Evolutionary conservation across 2,329 filamentous ascomycete genomes (phyloP).

Genomic region (Scedosporium minutisporum): DNA sequence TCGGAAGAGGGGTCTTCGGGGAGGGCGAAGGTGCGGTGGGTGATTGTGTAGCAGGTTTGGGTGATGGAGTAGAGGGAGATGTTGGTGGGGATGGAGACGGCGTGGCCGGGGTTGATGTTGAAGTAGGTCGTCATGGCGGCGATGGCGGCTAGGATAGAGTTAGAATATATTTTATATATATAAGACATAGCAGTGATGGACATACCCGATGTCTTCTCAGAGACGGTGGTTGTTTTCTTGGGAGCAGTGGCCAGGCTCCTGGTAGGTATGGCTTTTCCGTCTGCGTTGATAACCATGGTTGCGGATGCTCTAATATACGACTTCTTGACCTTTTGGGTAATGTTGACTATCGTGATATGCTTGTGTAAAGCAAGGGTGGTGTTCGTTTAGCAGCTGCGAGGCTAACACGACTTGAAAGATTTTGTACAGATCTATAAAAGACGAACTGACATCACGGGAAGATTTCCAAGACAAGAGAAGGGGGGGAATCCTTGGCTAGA

Average conservation of each 20-base stretch:
- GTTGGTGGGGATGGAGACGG: slow-evolving; percentile 12
- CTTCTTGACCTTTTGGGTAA: background rate
- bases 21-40: slow-evolving; percentile 13
- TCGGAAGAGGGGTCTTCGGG: slow-evolving; percentile 9
- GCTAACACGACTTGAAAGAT: background rate
- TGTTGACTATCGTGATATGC: background rate
- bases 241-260: background rate
- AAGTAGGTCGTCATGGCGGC: slow-evolving; percentile 7
- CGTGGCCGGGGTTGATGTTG: slow-evolving; percentile 10
- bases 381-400: background rate
- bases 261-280: background rate
- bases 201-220: slow-evolving; percentile 2
- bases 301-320: background rate
- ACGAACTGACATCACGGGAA: background rate
- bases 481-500: background rate
- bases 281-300: background rate
- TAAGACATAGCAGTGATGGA: background rate
- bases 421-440: background rate
- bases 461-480: background rate
- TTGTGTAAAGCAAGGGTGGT: background rate
- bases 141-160: background rate
- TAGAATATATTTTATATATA: too few relatives aligned
- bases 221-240: background rate
- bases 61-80: slow-evolving; percentile 7
- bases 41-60: slow-evolving; percentile 5